Base-by-base conservation (phyloP, 345 rosid species). In the Excoecaria cochinchinensis region DNA sequence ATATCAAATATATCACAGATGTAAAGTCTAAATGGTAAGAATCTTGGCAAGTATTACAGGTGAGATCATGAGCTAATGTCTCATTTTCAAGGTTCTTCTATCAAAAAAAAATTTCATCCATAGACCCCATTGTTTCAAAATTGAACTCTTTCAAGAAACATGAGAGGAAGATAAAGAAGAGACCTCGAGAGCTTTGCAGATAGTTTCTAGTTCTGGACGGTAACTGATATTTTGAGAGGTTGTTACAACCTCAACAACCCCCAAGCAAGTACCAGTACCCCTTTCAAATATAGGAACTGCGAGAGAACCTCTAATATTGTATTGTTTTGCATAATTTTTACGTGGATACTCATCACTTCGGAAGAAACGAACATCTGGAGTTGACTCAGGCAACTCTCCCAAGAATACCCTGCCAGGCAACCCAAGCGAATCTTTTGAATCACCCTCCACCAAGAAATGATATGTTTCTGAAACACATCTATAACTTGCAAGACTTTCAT, bases 101-200 rank as follows among this genome's bases (percentile, higher is more conserved):
- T 47, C 59, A 79, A 55, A 68, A 69, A 21, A 36, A 59, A 22
- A 39, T 19, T 60, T 62, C n/a, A 11, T 53, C 15, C 14, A 62
- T 39, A 51, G 21, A 31, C 64, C 46, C 51, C 65, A 67, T 25
- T 13, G 11, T 63, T 15, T 13, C 39, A n/a, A 13, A 62, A 16
- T 14, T 63, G 5, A 16, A 5, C 68, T 38, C 68, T 62, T 74
- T 60, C 61, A 11, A 76, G 44, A 67, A 39, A 69, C 16, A 79
- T 74, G 70, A 71, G 11, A n/a, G 36, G 21, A 50, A 8, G 11
- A 68, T 63, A 74, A 70, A 84, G 79, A 81, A 73, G 77, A 73
- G 74, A 94, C 98, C 98, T 90, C 93, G n/a, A 94, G 97, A 81
- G 97, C 98, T 86, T 88, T 86, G 87, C 98, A 85, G 76, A 94